Base-by-base conservation (phyloP, 768 basidiomycete species). In the Cubamyces sp. region DNA sequence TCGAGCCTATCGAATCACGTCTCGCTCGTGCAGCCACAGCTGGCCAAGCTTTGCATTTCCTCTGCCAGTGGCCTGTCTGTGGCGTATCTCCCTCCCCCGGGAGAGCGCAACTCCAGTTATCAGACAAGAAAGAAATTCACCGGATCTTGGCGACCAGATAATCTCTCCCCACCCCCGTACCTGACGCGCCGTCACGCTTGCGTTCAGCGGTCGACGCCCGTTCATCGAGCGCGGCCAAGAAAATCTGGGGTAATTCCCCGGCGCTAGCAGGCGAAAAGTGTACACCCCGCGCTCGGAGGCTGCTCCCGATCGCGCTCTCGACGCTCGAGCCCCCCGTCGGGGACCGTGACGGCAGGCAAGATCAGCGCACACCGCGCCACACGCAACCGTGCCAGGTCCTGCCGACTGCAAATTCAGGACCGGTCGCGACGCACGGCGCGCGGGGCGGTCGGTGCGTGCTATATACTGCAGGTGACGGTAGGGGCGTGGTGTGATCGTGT, bases 361-460 rank as follows among this genome's bases (percentile, higher is more conserved):
- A 39, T 51, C 57, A 43, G 40, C 48, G 49, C 25, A 43, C 18
- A 26, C 21, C 37, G 46, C 57, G 57, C 57, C 57, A 59, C 57
- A 58, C 26, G 37, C 57, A 21, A 26, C 23, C 37, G 34, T 34
- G 34, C 34, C 34, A 34, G 34, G 34, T 5, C 19, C 25, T 45
- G 49, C 41, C 57, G 57, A 30, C 41, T 15, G 57, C 49, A 51
- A 59, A 59, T 59, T 51, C 57, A 59, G 57, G 57, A 51, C 30
- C 50, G 50, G 42, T 19, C 37, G 25, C 48, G 25, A 19, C n/a
- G 48, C 16, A 15, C 25, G 26, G 23, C 23, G 46, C 12, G 48
- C 7, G 16, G 23, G 12, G 48, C 23, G 26, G 9, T 4, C 48
- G 15, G 21, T n/a, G 25, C 12, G 12, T 53, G 23, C 51, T 53